Percentiles rank a stretch among this genome's conserved stretches.
Evolutionary conservation across 106 monocot species (phyloP).

Genomic region (Allium sativum): DNA sequence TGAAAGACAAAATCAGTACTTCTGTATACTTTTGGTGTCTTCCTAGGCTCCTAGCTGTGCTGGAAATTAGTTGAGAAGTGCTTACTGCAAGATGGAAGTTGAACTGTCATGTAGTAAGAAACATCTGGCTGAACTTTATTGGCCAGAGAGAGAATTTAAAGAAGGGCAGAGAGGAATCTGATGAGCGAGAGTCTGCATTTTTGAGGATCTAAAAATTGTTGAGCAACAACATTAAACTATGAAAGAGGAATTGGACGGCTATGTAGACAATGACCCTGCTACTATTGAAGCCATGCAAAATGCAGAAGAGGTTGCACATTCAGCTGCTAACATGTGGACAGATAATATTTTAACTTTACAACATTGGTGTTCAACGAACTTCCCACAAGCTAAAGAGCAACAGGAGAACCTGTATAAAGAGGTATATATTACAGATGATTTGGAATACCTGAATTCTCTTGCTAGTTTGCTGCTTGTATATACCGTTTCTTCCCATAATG

Average conservation of each 20-base stretch:
- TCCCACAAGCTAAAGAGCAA: too few relatives aligned
- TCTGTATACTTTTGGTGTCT: slow-evolving; percentile 90
- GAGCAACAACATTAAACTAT: slow-evolving; percentile 62
- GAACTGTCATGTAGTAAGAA: slow-evolving; percentile 53
- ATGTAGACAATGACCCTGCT: slow-evolving; percentile 96
- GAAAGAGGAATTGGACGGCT: slow-evolving; percentile 68
- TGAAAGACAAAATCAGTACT: slow-evolving; percentile 95
- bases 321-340: too few relatives aligned
- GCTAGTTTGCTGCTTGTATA: too few relatives aligned
- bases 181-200: slow-evolving; percentile 71
- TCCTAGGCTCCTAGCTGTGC: slow-evolving; percentile 83
- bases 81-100: slow-evolving; percentile 58
- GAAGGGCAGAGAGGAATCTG: slow-evolving; percentile 88
- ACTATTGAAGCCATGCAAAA: slow-evolving; percentile 75
- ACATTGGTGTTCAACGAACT: too few relatives aligned
- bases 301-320: too few relatives aligned
- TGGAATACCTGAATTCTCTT: too few relatives aligned
- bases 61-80: slow-evolving; percentile 75
- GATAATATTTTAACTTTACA: too few relatives aligned
- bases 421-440: too few relatives aligned
- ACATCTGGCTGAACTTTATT: slow-evolving; percentile 44
- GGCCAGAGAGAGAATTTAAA: slow-evolving; percentile 78
- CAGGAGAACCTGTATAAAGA: too few relatives aligned
- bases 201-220: slow-evolving; percentile 65
- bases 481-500: too few relatives aligned